phyloP scores from a whole-genome alignment of 257 asterid species.

The Oldenlandia corymbosa region DNA sequence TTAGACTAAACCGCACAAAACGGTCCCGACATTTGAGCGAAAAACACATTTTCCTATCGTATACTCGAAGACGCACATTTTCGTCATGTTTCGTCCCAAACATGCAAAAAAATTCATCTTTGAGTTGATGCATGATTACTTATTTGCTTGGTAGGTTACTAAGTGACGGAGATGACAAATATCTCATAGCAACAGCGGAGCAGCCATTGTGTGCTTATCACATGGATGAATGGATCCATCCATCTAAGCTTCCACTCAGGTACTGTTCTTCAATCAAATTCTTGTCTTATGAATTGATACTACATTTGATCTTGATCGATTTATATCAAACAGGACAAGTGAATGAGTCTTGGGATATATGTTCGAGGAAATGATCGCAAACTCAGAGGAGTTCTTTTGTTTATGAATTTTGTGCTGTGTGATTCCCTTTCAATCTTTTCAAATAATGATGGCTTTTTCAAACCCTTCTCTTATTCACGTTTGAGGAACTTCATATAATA shows the following conservation, averaged over 20 bases:
- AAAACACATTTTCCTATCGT: too few species aligned
- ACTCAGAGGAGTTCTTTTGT: constrained; percentile 83
- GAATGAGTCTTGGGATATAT: background rate
- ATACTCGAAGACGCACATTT: too few species aligned
- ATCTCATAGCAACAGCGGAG: constrained; percentile 93
- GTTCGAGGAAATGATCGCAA: constrained; percentile 15
- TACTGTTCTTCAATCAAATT: constrained; percentile 15
- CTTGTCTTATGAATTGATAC: background rate
- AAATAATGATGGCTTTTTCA: background rate
- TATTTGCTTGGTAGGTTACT: constrained; percentile 54
- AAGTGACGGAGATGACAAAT: constrained; percentile 96
- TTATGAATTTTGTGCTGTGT: constrained; percentile 30
- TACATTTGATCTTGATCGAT: constrained; percentile 57
- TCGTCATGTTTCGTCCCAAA: too few species aligned
- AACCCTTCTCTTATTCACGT: background rate
- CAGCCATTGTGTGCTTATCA: constrained; percentile 95
- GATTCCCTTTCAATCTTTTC: background rate
- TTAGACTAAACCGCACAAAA: too few species aligned
- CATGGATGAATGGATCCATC: constrained; percentile 88
- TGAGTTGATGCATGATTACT: constrained; percentile 7
- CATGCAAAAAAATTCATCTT: too few species aligned
- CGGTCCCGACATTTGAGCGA: too few species aligned
- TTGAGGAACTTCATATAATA: background rate
- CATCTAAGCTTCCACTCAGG: constrained; percentile 76
- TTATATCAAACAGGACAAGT: constrained; percentile 67